Conservation (phyloP, 208 protist genomes). For the Entamoeba histolytica region DNA sequence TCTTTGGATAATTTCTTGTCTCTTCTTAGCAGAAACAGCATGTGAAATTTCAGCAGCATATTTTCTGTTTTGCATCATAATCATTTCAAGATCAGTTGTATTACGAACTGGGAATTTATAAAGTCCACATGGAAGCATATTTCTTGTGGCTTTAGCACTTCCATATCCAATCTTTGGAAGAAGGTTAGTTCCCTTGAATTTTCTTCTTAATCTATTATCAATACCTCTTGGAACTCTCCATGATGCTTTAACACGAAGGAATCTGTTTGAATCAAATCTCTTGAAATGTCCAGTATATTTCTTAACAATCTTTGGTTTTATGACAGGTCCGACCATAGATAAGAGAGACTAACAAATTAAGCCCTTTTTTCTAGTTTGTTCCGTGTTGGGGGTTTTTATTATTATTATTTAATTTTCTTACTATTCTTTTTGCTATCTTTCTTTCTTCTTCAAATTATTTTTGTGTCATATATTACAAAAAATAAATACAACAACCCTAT, state of each 20-base stretch:
- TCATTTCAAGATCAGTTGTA: slow-evolving; percentile 80
- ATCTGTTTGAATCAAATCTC: slow-evolving; percentile 70
- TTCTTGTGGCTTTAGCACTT: slow-evolving; percentile 74
- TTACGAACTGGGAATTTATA: slow-evolving; percentile 76
- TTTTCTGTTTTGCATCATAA: slow-evolving; percentile 95
- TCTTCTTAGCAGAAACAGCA: slow-evolving; percentile 67
- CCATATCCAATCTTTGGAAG: slow-evolving; percentile 93
- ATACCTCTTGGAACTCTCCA: slow-evolving; percentile 92
- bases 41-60: slow-evolving; percentile 84
- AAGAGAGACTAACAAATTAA: background rate
- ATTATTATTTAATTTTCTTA: no score
- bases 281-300: slow-evolving; percentile 86
- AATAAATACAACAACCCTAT: no score
- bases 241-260: slow-evolving; percentile 59
- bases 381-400: no score
- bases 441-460: no score
- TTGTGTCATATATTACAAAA: no score
- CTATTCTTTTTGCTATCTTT: no score
- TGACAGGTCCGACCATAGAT: slow-evolving; percentile 63
- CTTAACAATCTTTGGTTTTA: slow-evolving; percentile 69
- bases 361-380: no score
- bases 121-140: slow-evolving; percentile 80
- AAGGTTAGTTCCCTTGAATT: slow-evolving; percentile 76
- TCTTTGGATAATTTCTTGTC: slow-evolving; percentile 81
- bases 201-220: slow-evolving; percentile 81